Evolutionary conservation across 768 basidiomycete genomes (phyloP).

Genomic region (Tricholoma flavovirens): DNA sequence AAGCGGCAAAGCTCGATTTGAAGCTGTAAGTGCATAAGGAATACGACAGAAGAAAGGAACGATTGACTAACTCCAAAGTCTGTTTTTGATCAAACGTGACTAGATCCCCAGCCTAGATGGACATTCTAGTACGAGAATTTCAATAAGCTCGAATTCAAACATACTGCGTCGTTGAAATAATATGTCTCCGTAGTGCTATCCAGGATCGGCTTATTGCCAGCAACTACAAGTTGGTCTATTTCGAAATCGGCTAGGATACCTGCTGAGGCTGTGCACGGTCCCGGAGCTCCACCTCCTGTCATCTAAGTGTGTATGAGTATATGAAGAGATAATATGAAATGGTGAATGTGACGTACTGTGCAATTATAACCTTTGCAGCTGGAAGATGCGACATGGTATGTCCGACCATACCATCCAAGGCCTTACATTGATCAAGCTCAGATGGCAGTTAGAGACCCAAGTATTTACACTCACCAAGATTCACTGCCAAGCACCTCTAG

Average conservation of each 20-base stretch:
- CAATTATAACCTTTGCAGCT: constrained; percentile 11
- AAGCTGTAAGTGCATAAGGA: background rate
- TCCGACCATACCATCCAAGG: constrained; percentile 18
- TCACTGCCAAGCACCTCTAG: background rate
- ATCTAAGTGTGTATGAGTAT: constrained; percentile 4
- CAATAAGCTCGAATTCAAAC: background rate
- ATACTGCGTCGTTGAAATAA: constrained; percentile 12
- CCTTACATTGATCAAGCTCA: constrained; percentile 6
- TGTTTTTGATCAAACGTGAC: constrained; percentile 14
- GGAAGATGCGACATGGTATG: constrained; percentile 10
- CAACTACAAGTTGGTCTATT: constrained; percentile 3
- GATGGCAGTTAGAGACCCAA: too few relatives aligned
- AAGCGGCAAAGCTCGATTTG: constrained; percentile 9
- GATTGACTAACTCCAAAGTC: constrained; percentile 14
- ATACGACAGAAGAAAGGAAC: too few relatives aligned
- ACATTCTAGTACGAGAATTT: too few relatives aligned
- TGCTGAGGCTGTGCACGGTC: constrained; percentile 11
- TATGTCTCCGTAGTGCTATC: constrained; percentile 11
- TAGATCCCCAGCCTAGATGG: constrained; percentile 5
- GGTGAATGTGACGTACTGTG: background rate
- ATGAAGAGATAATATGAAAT: background rate
- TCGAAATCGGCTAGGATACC: constrained; percentile 14
- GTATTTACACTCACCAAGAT: background rate
- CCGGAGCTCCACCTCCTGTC: constrained; percentile 12
- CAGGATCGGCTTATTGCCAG: too few relatives aligned